A percentile compares a stretch with the other conserved stretches of the same genome.
Conservation (phyloP, 495 filamentous ascomycete species). For the Xylaria palmicola region DNA sequence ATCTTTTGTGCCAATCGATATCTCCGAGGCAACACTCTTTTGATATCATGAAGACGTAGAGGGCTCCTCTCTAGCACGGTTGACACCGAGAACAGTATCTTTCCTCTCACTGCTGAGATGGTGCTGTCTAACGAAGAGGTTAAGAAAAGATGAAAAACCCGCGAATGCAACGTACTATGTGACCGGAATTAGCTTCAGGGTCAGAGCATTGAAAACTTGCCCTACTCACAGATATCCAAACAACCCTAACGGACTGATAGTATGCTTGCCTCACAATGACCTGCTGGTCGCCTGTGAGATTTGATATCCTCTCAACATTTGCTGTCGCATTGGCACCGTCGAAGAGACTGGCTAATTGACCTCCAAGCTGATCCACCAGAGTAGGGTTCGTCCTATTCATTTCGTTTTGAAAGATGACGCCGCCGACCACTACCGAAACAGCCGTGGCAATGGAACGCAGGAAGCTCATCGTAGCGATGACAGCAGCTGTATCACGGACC, state of each 20-base stretch:
- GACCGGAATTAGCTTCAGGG: background rate
- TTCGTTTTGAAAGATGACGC: constrained; percentile 58
- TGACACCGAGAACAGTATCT: background rate
- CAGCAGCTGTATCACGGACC: constrained; percentile 50
- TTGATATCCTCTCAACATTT: constrained; percentile 1
- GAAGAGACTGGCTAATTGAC: constrained; percentile 6
- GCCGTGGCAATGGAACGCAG: constrained; percentile 50
- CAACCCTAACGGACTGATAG: constrained; percentile 3
- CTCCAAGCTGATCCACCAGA: constrained; percentile 1
- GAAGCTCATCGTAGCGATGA: constrained; percentile 54
- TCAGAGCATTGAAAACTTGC: background rate
- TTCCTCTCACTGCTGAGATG: constrained; percentile 9
- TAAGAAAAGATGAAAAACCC: background rate
- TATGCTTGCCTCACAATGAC: constrained; percentile 5
- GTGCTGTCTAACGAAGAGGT: constrained; percentile 1
- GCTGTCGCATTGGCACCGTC: constrained; percentile 4
- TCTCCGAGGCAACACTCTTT: background rate
- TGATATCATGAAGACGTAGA: background rate
- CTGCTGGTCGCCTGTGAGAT: constrained; percentile 1
- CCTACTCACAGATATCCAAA: constrained; percentile 14
- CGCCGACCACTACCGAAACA: constrained; percentile 56
- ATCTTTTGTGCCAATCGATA: background rate
- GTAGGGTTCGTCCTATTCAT: constrained; percentile 23
- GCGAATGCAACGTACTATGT: constrained; percentile 15
- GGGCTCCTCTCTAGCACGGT: background rate